Conservation (phyloP, 805 yeast genomes). For the Allodekkera sacchari region DNA sequence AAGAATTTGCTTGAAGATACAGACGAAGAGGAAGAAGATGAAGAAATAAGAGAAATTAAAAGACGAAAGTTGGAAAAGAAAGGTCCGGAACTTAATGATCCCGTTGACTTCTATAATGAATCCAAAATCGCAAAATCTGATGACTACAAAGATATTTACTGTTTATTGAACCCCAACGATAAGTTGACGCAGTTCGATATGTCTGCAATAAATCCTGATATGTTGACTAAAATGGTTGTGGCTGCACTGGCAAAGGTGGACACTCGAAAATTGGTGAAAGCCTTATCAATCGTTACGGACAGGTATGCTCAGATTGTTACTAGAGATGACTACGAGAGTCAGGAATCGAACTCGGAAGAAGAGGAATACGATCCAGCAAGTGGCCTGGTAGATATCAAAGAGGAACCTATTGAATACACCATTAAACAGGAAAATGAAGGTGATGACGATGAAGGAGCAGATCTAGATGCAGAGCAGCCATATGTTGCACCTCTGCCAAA, state of each 20-base stretch:
- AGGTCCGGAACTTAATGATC: slow-evolving; percentile 7
- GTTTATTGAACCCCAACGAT: slow-evolving; percentile 53
- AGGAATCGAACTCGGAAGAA: neutral
- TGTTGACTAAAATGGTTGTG: slow-evolving; percentile 56
- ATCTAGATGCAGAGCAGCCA: slow-evolving; percentile 5
- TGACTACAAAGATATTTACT: slow-evolving; percentile 57
- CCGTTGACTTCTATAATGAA: slow-evolving; percentile 23
- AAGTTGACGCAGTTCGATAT: slow-evolving; percentile 63
- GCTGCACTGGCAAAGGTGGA: slow-evolving; percentile 55
- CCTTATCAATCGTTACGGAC: slow-evolving; percentile 58
- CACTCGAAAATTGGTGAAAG: slow-evolving; percentile 47
- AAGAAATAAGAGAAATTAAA: slow-evolving; percentile 16
- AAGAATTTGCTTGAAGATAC: slow-evolving; percentile 30
- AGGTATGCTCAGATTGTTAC: slow-evolving; percentile 47
- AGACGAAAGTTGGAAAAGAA: slow-evolving; percentile 13
- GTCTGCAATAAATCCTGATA: slow-evolving; percentile 53
- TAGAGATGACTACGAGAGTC: slow-evolving; percentile 6
- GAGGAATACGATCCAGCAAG: neutral
- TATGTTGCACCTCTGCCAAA: slow-evolving; percentile 50
- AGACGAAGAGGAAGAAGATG: slow-evolving; percentile 30
- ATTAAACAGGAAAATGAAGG: slow-evolving; percentile 13
- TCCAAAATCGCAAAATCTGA: slow-evolving; percentile 28
- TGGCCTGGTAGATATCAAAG: neutral
- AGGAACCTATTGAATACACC: neutral
- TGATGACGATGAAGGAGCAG: slow-evolving; percentile 19